A percentile compares a stretch with the other conserved stretches of the same genome.
Conservation (phyloP, 495 filamentous ascomycete species). For the Penicillium roqueforti region DNA sequence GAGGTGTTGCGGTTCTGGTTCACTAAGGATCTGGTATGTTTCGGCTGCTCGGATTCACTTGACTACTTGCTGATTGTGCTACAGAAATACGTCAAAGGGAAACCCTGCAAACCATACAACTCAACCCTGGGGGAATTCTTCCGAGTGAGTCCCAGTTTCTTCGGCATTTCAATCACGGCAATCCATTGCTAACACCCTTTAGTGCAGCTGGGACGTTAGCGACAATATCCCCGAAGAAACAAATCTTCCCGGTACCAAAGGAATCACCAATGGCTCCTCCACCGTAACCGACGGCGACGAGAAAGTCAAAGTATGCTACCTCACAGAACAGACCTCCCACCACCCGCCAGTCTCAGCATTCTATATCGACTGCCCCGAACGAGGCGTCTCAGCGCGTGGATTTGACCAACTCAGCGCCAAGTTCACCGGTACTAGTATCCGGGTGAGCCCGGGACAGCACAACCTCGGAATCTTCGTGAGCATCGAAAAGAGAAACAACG, state of each 20-base stretch:
- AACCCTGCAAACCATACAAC: constrained; percentile 98
- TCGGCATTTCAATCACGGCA: background rate
- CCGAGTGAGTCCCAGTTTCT: constrained; percentile 53
- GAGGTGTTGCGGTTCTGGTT: constrained; percentile 96
- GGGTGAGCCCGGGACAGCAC: constrained; percentile 84
- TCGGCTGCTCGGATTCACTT: background rate
- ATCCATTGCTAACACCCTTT: constrained; percentile 2
- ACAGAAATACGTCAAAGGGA: constrained; percentile 95
- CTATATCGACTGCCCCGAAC: constrained; percentile 87
- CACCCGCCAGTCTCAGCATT: constrained; percentile 97
- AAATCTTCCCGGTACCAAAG: constrained; percentile 29
- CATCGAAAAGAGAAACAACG: constrained; percentile 70
- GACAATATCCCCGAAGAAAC: constrained; percentile 53
- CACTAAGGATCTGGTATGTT: constrained; percentile 81
- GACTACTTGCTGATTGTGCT: constrained; percentile 15
- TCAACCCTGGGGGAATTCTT: constrained; percentile 98
- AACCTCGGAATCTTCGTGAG: constrained; percentile 96
- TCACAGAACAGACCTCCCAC: constrained; percentile 98
- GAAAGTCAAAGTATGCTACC: constrained; percentile 76
- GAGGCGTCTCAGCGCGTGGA: constrained; percentile 80
- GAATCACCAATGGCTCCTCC: constrained; percentile 34
- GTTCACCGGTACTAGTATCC: constrained; percentile 92
- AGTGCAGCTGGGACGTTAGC: constrained; percentile 93
- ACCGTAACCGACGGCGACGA: constrained; percentile 36
- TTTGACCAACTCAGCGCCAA: constrained; percentile 97